Conservation (phyloP, 192 early-diverging fungal species). For the Backusella psychrophila region DNA sequence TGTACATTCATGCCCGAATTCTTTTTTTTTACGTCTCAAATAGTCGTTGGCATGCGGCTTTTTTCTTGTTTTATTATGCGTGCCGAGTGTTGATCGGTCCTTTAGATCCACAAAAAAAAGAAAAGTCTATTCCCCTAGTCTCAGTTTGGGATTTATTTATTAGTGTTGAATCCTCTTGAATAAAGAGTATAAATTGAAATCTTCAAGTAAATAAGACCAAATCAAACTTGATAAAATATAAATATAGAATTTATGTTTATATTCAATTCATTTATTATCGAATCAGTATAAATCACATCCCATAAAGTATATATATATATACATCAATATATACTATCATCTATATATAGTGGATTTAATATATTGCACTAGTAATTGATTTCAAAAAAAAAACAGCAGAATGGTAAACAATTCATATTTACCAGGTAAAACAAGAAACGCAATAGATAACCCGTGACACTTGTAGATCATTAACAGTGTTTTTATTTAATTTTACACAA, state of each 20-base stretch:
- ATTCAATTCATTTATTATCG: background rate
- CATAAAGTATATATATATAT: background rate
- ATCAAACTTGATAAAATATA: background rate
- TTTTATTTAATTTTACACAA: background rate
- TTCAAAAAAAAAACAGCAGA: background rate
- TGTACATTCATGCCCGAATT: background rate
- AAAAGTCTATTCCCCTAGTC: background rate
- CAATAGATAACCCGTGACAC: constrained; percentile 1
- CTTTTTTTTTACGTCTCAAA: background rate
- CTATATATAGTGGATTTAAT: background rate
- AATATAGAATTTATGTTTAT: background rate
- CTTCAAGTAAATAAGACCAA: background rate
- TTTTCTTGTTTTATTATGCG: background rate
- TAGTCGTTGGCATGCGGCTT: background rate
- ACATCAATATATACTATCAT: background rate
- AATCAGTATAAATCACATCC: background rate
- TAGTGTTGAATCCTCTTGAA: background rate
- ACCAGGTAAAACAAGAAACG: background rate
- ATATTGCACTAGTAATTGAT: background rate
- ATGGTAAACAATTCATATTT: background rate
- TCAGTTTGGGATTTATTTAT: background rate
- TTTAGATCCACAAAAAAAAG: background rate
- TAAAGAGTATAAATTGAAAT: background rate
- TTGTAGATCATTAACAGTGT: constrained; percentile 2
- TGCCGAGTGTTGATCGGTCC: background rate